Evolutionary conservation across 1,284 basidiomycete genomes (phyloP), one percentile per base, ranked within the genome.

Genomic region (Fistulina hepatica): DNA sequence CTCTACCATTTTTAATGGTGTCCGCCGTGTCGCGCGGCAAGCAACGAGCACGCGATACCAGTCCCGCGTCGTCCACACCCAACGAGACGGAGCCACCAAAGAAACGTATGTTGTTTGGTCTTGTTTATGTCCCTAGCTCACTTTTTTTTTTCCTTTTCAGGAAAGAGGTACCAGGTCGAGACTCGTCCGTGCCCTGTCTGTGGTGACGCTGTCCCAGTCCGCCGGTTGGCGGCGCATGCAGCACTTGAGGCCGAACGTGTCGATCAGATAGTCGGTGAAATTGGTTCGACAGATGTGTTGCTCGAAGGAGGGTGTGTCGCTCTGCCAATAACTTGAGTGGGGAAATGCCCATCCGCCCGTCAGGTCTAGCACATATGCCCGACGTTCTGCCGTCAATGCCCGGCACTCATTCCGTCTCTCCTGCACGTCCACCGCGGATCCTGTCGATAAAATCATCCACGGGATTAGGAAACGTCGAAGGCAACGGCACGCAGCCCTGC

Each of bases 121-220:
- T 16, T 8, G 28, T 3, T 13, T 3, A 16, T 5, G 9, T 9
- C 5, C 9, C 13, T 16, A 4, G 13, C 6, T n/a, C 28, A 16
- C 28, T 31, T 4, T 23, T 32, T 41, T 12, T 41, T 15, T 10
- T 31, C n/a, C 10, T 25, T 13, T 22, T 11, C 21, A 27, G 34
- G 81, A 78, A 66, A 4, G 82, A n/a, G n/a, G n/a, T n/a, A 75
- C 57, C 72, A 76, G 31, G 81, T 77, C 10, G 80, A 83, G 52
- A 84, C 77, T 2, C 65, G 74, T 42, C 61, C 63, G 39, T 86
- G 82, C 51, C 83, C 82, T 1, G 70, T 79, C 25, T 86, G 82
- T 53, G 59, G 67, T 15, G 81, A 85, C 51, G 54, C 55, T 21
- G 79, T 86, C 32, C 81, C 82, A 6, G 49, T 83, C 13, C 73